Conservation (phyloP, 2,329 filamentous ascomycete genomes). For the Hysterium pulicare region DNA sequence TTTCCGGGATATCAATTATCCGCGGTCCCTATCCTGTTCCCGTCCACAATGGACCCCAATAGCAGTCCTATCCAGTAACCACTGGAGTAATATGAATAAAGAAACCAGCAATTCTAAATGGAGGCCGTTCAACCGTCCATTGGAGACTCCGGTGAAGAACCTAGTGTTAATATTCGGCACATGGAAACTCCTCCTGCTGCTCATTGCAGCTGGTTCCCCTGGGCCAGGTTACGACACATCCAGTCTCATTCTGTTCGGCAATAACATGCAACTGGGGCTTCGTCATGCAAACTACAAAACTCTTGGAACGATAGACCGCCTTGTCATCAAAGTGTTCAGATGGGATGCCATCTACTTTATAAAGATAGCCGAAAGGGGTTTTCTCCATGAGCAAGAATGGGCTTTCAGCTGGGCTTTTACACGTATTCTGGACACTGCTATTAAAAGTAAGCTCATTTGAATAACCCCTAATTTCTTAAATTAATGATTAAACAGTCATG, state of each 20-base stretch:
- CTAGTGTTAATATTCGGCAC: constrained; percentile 47
- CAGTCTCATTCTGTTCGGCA: constrained; percentile 50
- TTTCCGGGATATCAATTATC: background rate
- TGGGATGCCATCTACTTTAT: constrained; percentile 83
- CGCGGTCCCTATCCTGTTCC: background rate
- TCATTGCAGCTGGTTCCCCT: constrained; percentile 56
- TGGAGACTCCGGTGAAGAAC: constrained; percentile 2
- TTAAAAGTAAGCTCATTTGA: constrained; percentile 36
- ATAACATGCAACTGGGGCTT: constrained; percentile 10
- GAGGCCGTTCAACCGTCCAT: background rate
- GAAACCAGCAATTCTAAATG: background rate
- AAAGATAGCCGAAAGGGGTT: constrained; percentile 59
- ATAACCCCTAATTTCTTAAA: constrained; percentile 29
- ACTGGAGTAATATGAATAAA: background rate
- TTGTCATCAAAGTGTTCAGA: constrained; percentile 61
- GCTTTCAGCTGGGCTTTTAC: constrained; percentile 66
- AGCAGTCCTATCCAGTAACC: background rate
- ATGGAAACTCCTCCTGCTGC: constrained; percentile 68
- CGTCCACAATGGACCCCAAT: too few relatives aligned
- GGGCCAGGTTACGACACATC: constrained; percentile 77
- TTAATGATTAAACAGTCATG: constrained; percentile 18
- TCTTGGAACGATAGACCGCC: constrained; percentile 20
- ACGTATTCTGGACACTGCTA: constrained; percentile 40
- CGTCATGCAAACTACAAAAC: constrained; percentile 18
- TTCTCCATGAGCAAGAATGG: constrained; percentile 80